phyloP scores from a whole-genome alignment of 2,329 filamentous ascomycete genomes.

The Ascochyta pisi region DNA sequence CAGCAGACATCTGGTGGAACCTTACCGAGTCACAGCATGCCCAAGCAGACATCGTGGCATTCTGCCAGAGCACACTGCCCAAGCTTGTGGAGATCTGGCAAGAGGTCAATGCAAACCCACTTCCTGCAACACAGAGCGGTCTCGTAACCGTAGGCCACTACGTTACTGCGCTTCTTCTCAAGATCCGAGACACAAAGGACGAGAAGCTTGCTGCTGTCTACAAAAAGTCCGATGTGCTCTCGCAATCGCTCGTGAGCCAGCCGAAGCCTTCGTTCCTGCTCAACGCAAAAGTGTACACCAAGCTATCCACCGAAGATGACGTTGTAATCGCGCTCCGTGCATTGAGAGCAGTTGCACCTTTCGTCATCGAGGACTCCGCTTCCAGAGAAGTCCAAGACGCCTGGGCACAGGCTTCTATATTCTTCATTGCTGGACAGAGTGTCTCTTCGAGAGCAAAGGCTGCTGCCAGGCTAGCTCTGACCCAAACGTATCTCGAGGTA shows the following conservation, averaged over 20 bases:
- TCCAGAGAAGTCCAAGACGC: conserved; percentile 61
- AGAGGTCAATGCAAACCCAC: conserved; percentile 79
- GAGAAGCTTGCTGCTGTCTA: conserved; percentile 64
- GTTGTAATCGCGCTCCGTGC: conserved; percentile 77
- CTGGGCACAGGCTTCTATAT: conserved; percentile 89
- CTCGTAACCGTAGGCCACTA: conserved; percentile 82
- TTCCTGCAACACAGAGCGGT: conserved; percentile 80
- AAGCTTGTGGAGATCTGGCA: conserved; percentile 74
- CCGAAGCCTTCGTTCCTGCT: conserved; percentile 88
- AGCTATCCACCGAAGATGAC: conserved; percentile 76
- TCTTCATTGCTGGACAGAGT: conserved; percentile 69
- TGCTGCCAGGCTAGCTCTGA: conserved; percentile 67
- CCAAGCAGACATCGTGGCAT: conserved; percentile 54
- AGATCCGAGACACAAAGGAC: conserved; percentile 61
- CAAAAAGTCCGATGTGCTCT: conserved; percentile 68
- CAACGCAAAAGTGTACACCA: conserved; percentile 83
- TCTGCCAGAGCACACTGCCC: conserved; percentile 59
- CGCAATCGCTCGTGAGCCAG: conserved; percentile 71
- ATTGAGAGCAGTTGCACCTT: conserved; percentile 66
- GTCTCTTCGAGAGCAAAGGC: conserved; percentile 70
- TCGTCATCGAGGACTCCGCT: conserved; percentile 59
- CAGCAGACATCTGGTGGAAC: conserved; percentile 73
- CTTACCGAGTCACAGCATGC: conserved; percentile 58
- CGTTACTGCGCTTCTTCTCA: conserved; percentile 67
- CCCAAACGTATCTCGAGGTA: conserved; percentile 65